Conservation (phyloP, 2,329 filamentous ascomycete species). For the Ilyonectria mors-panacis region DNA sequence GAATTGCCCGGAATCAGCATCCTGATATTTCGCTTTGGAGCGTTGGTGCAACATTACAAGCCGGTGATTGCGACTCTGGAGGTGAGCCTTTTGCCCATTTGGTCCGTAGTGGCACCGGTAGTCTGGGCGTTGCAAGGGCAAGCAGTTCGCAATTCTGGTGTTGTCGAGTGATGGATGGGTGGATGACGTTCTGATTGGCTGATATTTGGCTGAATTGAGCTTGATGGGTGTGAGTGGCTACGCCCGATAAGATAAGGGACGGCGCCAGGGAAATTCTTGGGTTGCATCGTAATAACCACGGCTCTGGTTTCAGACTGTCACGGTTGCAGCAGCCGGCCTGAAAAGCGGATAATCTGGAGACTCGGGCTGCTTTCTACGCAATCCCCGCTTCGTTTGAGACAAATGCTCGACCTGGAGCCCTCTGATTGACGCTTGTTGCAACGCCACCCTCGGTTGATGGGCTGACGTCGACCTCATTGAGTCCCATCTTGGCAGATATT, state of each 20-base stretch:
- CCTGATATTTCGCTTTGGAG: conserved; percentile 7
- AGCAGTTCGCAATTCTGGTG: neutral
- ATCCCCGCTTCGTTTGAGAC: conserved; percentile 12
- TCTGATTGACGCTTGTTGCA: conserved; percentile 10
- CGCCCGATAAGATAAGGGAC: conserved; percentile 47
- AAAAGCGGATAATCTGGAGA: conserved; percentile 36
- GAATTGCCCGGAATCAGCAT: conserved; percentile 14
- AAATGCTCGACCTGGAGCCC: neutral
- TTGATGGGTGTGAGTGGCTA: conserved; percentile 7
- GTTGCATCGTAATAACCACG: conserved; percentile 30
- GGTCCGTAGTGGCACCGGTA: conserved; percentile 9
- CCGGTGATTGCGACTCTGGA: conserved; percentile 7
- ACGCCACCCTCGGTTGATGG: conserved; percentile 18
- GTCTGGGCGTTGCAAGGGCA: conserved; percentile 21
- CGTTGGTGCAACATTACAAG: conserved; percentile 10
- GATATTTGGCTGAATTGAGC: conserved; percentile 9
- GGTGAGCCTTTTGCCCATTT: conserved; percentile 11
- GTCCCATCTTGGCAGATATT: conserved; percentile 15
- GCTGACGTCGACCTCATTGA: conserved; percentile 18
- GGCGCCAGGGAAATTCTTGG: conserved; percentile 38
- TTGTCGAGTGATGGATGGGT: conserved; percentile 8
- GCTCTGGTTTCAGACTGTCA: conserved; percentile 15
- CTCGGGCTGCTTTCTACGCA: conserved; percentile 13
- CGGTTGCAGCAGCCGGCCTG: conserved; percentile 20
- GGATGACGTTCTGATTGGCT: conserved; percentile 35